These are phyloP conservation scores for Solanum paucissectum DNA, from an alignment of 257 asterid species.

Conservation along the genomic window DNA sequence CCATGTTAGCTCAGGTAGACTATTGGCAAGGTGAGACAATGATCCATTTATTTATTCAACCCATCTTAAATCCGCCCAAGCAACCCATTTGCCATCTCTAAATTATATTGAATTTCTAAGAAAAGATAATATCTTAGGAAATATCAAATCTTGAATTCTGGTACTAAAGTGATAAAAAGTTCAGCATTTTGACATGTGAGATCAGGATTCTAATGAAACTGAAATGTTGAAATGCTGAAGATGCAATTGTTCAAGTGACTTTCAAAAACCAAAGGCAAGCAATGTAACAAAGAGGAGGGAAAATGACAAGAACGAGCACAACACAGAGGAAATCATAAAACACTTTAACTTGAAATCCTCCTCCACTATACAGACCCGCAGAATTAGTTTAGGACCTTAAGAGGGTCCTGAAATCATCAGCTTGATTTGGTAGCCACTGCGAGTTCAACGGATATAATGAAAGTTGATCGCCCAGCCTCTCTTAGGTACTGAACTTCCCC, in stretches of 20 bases:
- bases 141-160: neutral
- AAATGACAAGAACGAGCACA: neutral
- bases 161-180: neutral
- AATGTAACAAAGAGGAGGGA: neutral
- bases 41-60: neutral
- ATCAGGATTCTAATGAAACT: neutral
- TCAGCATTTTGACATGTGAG: neutral
- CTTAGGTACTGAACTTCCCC: conserved; percentile 93
- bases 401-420: neutral
- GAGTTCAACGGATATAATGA: conserved; percentile 65
- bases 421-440: conserved; percentile 46
- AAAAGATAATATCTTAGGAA: neutral
- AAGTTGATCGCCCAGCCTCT: conserved; percentile 76
- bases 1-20: neutral
- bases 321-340: neutral
- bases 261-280: neutral
- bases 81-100: neutral
- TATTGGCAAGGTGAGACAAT: neutral
- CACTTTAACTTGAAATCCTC: neutral
- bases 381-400: neutral
- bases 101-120: neutral
- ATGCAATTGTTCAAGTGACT: neutral
- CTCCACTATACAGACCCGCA: neutral
- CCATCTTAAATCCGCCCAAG: neutral
- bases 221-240: neutral